Base-by-base conservation (phyloP, 805 yeast genomes). In the Kuraishia floccosa region DNA sequence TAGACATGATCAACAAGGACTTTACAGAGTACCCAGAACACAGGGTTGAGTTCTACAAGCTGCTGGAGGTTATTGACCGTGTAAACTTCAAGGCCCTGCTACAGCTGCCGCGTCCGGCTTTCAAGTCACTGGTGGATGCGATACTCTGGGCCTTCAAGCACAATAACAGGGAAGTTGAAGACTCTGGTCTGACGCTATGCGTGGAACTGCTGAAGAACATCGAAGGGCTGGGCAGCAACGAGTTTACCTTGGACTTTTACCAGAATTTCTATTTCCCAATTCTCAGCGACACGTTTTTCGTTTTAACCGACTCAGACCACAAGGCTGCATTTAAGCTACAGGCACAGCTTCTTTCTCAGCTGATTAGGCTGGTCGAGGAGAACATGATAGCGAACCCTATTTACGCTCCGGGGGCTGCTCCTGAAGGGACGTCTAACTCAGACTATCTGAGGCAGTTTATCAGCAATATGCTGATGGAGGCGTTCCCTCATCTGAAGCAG, bases 71-170 rank as follows among this genome's bases (percentile, higher is more conserved):
- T 36, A 89, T 91, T 48, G 80, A 91, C 54, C 56, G 76, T 42
- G 79, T 81, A 49, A 77, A 91, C 12, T 91, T 91, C 66, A 69
- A 73, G 35, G 94, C 96, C 1, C 66, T 91, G 41, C 64, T 85
- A 37, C 82, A 85, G 53, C 68, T 91, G 40, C 93, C 96, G 7
- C 89, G 93, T 3, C 86, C 76, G 39, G 94, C 94, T 16, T 89
- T 91, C 68, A 86, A 82, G 49, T 70, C 85, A 36, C 79, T 91
- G 35, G 76, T 91, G 37, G 89, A 86, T 57, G 94, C 97, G 3
- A 87, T 94, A 28, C 65, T 91, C 47, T 91, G 99, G 99, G 96
- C 97, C 0, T 83, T 91, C 55, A 89, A 91, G 58, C 99, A 91
- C 55, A 91, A 87, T 49, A 87, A 91, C 56, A 76, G 97, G 54